Evolutionary conservation across 805 yeast species (phyloP), one percentile per base, ranked within the genome.

Genomic region (Cyberlindnera bimundalis): DNA sequence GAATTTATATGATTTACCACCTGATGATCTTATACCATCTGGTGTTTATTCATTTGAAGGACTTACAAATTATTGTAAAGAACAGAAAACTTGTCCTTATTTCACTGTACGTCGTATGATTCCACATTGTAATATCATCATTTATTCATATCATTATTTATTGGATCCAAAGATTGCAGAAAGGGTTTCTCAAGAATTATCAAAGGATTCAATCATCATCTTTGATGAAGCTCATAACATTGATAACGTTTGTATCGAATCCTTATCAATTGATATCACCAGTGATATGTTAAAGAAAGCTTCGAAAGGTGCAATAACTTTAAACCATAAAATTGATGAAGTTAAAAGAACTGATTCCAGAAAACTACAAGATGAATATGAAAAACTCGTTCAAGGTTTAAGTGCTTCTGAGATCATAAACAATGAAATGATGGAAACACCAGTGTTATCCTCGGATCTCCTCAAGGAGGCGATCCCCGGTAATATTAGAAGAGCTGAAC

Each of bases 161-260:
- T 71, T 93, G 51, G 99, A 93, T 60, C 99, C 99, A 16, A 93
- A 93, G 59, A 93, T 93, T 61, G 93, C 98, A 2, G 96, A 89
- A 50, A 71, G 99, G 46, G 99, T 93, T 16, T 89, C 97, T 5
- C 78, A 74, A 48, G 98, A 93, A 58, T 74, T 93, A 37, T 85
- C 96, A 15, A 87, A 89, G 51, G 98, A 93, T 57, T 77, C 95
- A 40, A 93, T 93, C 45, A 84, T 93, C 47, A 95, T 93, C 29
- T 93, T 93, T 59, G 99, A 93, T 66, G 99, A 93, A 67, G 99
- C 99, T 35, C 99, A 93, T 63, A 93, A 93, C 65, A 93, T 93
- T 42, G 99, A 93, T 71, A 93, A 93, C 70, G 99, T 93, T 42
- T 93, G 99, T 68, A 93, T 93, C 43, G 99, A 93, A 62, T 86